These are phyloP conservation scores for Hymenoscyphus occultus DNA, from an alignment of 2,329 filamentous ascomycete genomes.

Conservation along the genomic window DNA sequence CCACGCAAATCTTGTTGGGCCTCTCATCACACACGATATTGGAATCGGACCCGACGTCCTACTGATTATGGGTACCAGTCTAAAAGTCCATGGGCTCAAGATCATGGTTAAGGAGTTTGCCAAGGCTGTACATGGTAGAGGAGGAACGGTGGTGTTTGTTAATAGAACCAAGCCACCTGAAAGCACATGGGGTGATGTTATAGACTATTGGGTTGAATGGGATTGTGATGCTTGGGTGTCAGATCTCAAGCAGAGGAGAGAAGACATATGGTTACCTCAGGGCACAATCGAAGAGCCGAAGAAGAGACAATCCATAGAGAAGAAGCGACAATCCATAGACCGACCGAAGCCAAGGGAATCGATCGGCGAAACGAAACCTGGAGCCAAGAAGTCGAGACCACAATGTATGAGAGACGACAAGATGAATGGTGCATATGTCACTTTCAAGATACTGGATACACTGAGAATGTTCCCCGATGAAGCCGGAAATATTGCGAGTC, in stretches of 20 bases:
- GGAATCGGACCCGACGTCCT: constrained; percentile 62
- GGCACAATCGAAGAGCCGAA: constrained; percentile 21
- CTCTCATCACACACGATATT: constrained; percentile 66
- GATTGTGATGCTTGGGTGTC: constrained; percentile 72
- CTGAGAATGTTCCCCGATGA: constrained; percentile 25
- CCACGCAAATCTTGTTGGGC: constrained; percentile 63
- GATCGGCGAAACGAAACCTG: background rate
- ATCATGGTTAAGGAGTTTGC: constrained; percentile 69
- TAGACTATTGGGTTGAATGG: constrained; percentile 73
- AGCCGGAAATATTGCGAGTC: constrained; percentile 20
- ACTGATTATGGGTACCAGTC: constrained; percentile 67
- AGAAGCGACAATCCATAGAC: constrained; percentile 18
- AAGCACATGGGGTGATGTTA: constrained; percentile 68
- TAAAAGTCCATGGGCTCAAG: constrained; percentile 69
- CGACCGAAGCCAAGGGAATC: constrained; percentile 11
- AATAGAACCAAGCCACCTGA: constrained; percentile 71
- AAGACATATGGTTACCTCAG: constrained; percentile 35
- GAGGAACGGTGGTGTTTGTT: constrained; percentile 69
- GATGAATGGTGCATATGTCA: constrained; percentile 31
- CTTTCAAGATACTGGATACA: constrained; percentile 33
- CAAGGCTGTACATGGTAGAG: constrained; percentile 62
- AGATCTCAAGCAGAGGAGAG: constrained; percentile 45
- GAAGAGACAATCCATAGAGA: constrained; percentile 17
- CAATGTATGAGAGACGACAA: constrained; percentile 32
- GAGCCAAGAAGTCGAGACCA: constrained; percentile 21